Conservation (phyloP, 129 eudicot genomes). For the Arctium lappa region DNA sequence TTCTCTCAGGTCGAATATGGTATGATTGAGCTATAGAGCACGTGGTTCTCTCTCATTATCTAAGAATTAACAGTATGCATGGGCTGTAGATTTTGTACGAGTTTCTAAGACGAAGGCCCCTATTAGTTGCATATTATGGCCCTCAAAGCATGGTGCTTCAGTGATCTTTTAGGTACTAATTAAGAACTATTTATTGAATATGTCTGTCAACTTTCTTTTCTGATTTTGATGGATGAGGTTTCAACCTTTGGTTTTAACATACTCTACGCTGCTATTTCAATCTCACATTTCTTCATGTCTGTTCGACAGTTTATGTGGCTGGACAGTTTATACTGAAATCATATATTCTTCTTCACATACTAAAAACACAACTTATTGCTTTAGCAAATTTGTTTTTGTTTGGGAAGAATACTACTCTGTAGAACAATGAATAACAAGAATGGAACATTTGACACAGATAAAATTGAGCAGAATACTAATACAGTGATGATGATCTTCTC, state of each 20-base stretch:
- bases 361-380: neutral
- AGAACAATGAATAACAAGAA: neutral
- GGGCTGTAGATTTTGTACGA: neutral
- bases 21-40: neutral
- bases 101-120: neutral
- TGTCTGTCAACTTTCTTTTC: neutral
- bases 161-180: neutral
- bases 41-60: neutral
- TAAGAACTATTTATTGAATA: neutral
- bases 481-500: neutral
- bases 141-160: neutral
- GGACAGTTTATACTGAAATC: neutral
- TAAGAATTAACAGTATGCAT: neutral
- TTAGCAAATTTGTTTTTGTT: neutral
- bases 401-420: neutral
- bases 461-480: neutral
- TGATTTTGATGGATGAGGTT: neutral
- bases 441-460: neutral
- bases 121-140: neutral
- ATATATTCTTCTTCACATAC: neutral
- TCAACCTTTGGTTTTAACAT: neutral
- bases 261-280: neutral
- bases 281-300: neutral
- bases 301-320: neutral
- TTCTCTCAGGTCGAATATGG: neutral